Evolutionary conservation across 352 stramenopile genomes (phyloP), one percentile per base, ranked within the genome.

Genomic region (Phytophthora citrophthora): DNA sequence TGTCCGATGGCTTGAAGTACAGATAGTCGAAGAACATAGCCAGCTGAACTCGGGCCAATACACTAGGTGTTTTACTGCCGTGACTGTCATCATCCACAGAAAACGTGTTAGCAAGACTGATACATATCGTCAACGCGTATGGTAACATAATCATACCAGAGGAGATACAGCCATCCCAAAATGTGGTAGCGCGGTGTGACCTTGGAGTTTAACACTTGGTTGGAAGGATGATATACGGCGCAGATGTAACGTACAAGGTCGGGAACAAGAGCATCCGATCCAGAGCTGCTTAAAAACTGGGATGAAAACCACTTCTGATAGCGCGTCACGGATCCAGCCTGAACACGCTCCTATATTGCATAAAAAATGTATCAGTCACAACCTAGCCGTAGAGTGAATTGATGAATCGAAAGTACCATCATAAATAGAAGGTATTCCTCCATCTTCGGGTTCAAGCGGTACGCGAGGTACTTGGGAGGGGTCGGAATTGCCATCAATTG

Each of bases 271-370:
- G 83, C 76, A 39, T 93, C 87, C 8, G 81, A 89, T 10, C 83
- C 82, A 15, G 81, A 53, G 16, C 54, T 78, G 31, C 79, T 90
- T 43, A 95, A 69, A 64, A 94, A 94, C 32, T 91, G 78, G 1
- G 83, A 91, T 1, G 85, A 85, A 55, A 95, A 95, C 87, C 87
- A 95, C 63, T 94, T 94, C 45, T 95, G 87, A 44, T 95, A 95
- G 26, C 87, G 78, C 13, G 86, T 90, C 23, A 94, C 79, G 1
- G 81, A 86, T 36, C 81, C 77, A 54, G 86, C 71, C 71, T 94
- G 86, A 18, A 94, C 86, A 10, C 80, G 77, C 27, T 94, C 86
- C 80, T 89, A 53, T n/a, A 31, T 53, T 13, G 57, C 50, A 62
- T 13, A 1, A 54, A n/a, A 32, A n/a, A 32, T 36, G 4, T 36